Conservation (phyloP, 495 filamentous ascomycete genomes). For the Lasiosphaeria ovina region DNA sequence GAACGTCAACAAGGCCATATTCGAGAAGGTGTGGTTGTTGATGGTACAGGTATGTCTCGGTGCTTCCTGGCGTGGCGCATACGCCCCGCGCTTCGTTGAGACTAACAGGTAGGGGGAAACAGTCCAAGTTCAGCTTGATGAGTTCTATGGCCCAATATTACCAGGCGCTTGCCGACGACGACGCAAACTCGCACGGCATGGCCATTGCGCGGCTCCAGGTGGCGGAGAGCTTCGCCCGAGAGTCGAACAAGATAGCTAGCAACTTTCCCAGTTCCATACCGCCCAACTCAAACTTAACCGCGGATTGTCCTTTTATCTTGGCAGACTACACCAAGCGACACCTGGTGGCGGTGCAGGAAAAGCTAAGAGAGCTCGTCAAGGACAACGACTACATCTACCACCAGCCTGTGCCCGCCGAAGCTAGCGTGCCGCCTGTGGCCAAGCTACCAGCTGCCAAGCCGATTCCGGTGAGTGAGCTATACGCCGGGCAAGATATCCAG, state of each 20-base stretch:
- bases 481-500: conserved; percentile 95
- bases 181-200: conserved; percentile 80
- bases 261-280: conserved; percentile 78
- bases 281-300: conserved; percentile 75
- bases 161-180: conserved; percentile 88
- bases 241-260: conserved; percentile 73
- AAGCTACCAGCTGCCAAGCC: conserved; percentile 97
- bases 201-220: conserved; percentile 81
- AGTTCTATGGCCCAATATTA: conserved; percentile 87
- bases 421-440: conserved; percentile 71
- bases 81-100: background rate
- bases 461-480: conserved; percentile 93
- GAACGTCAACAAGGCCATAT: conserved; percentile 85
- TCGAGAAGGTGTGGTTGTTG: conserved; percentile 92
- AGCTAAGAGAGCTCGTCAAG: conserved; percentile 69
- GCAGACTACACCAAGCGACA: conserved; percentile 81
- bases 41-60: conserved; percentile 64
- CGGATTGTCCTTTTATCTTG: conserved; percentile 73
- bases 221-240: conserved; percentile 71
- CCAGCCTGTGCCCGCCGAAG: conserved; percentile 82
- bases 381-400: conserved; percentile 99
- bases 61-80: background rate
- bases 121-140: conserved; percentile 84
- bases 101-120: background rate
- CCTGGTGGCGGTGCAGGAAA: conserved; percentile 74